phyloP scores from a whole-genome alignment of 2,329 filamentous ascomycete genomes.

The Cordyceps fumosorosea region DNA sequence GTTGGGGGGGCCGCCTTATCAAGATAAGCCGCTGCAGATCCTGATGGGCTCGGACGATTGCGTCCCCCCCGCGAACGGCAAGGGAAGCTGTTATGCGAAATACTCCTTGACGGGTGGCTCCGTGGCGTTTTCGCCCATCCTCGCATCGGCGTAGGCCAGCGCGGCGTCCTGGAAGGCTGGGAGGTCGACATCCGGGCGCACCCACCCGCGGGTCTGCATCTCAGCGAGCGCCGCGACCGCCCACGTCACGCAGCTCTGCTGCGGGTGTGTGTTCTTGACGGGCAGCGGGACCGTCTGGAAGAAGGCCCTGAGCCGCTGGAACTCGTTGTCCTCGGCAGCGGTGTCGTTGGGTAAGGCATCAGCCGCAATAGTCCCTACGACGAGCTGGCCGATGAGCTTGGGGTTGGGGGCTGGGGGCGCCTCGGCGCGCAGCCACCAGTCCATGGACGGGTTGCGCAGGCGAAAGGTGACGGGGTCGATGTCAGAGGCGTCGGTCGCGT shows the following conservation, averaged over 20 bases:
- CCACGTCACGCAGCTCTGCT: constrained; percentile 31
- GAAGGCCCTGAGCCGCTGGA: constrained; percentile 17
- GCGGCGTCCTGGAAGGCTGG: constrained; percentile 22
- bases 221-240: constrained; percentile 20
- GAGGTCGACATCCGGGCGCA: constrained; percentile 18
- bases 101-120: constrained; percentile 1
- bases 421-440: constrained; percentile 24
- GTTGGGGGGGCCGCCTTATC: too few species aligned
- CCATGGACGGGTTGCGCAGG: constrained; percentile 26
- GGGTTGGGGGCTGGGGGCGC: constrained; percentile 15
- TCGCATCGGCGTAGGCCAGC: constrained; percentile 24
- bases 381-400: constrained; percentile 24
- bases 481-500: constrained; percentile 25
- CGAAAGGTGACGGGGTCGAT: constrained; percentile 26
- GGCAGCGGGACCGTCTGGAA: constrained; percentile 22
- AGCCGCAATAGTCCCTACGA: constrained; percentile 21
- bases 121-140: constrained; percentile 16
- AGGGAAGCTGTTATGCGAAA: neutral
- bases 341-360: constrained; percentile 2
- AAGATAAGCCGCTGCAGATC: too few species aligned
- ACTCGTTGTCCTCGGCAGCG: neutral
- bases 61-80: neutral
- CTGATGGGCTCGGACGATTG: too few species aligned
- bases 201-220: constrained; percentile 23
- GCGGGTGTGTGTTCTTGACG: constrained; percentile 25